Percentiles rank a stretch among this genome's conserved stretches.
Evolutionary conservation across 2,329 filamentous ascomycete species (phyloP).

Genomic region (Phialemonium atrogriseum): DNA sequence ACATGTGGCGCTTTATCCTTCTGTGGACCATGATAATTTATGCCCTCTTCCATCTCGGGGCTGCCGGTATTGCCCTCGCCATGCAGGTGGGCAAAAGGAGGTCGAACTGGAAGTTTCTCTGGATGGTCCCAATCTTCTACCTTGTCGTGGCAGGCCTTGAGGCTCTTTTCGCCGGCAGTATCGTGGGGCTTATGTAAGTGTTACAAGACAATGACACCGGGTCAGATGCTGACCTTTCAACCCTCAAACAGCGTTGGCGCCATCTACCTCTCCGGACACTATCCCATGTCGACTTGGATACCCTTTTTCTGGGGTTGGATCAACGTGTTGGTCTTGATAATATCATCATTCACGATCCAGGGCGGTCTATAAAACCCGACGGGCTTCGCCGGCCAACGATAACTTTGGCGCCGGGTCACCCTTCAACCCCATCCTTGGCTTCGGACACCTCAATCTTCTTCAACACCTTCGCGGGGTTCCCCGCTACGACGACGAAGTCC

Average conservation of each 20-base stretch:
- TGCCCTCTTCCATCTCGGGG: conserved; percentile 64
- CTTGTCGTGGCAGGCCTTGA: conserved; percentile 64
- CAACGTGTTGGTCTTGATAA: conserved; percentile 71
- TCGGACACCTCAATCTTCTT: conserved; percentile 27
- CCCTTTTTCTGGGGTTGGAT: conserved; percentile 82
- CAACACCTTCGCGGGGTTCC: conserved; percentile 58
- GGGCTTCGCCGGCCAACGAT: conserved; percentile 1
- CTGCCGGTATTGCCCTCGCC: conserved; percentile 61
- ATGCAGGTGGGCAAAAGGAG: conserved; percentile 56
- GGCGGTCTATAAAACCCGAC: conserved; percentile 58
- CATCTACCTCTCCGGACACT: conserved; percentile 74
- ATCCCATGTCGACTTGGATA: conserved; percentile 90
- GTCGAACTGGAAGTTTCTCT: conserved; percentile 53
- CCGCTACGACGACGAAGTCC: conserved; percentile 52
- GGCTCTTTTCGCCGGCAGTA: conserved; percentile 69
- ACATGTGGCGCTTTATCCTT: conserved; percentile 83
- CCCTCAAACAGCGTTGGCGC: conserved; percentile 55
- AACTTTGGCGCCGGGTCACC: conserved; percentile 1
- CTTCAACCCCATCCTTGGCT: conserved; percentile 2
- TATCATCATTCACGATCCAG: conserved; percentile 90
- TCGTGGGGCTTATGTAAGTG: conserved; percentile 71
- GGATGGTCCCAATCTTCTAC: conserved; percentile 66
- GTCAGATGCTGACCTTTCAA: conserved; percentile 9
- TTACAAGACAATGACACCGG: neutral
- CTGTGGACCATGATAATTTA: conserved; percentile 81